Conservation (phyloP, 2,329 filamentous ascomycete genomes). For the Alternaria sp. region DNA sequence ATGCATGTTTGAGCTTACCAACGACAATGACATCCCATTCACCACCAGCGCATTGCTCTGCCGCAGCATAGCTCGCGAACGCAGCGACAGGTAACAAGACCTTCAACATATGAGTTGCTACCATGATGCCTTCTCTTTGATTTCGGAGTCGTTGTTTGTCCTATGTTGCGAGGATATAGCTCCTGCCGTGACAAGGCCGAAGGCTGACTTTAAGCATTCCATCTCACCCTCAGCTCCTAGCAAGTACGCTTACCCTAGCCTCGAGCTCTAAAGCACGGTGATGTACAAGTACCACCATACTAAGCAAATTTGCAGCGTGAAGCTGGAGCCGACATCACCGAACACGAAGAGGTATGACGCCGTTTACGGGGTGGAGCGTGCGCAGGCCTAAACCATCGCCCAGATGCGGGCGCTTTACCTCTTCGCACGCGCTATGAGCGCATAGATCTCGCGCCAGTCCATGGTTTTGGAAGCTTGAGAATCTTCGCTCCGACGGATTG, state of each 20-base stretch:
- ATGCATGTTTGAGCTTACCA: constrained; percentile 6
- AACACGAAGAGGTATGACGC: constrained; percentile 13
- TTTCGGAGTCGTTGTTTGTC: background rate
- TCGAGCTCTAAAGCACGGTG: constrained; percentile 1
- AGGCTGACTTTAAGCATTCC: constrained; percentile 5
- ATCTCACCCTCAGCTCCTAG: background rate
- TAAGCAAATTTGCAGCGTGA: constrained; percentile 1
- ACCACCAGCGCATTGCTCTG: constrained; percentile 11
- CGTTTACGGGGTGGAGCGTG: constrained; percentile 7
- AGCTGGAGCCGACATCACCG: constrained; percentile 2
- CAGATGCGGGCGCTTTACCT: constrained; percentile 5
- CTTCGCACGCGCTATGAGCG: background rate
- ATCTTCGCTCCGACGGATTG: background rate
- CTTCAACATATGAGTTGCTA: constrained; percentile 14
- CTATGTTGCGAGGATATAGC: background rate
- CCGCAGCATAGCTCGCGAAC: background rate
- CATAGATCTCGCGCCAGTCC: background rate
- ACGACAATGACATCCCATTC: constrained; percentile 35
- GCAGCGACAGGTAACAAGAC: constrained; percentile 17
- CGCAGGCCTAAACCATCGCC: constrained; percentile 2
- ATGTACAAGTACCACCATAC: background rate
- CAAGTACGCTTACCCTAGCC: background rate
- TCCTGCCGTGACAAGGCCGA: background rate
- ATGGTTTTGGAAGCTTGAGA: background rate
- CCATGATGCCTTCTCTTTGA: constrained; percentile 7